These are phyloP conservation scores for Mikania micrantha DNA, from an alignment of 129 eudicot species.

Conservation along the genomic window DNA sequence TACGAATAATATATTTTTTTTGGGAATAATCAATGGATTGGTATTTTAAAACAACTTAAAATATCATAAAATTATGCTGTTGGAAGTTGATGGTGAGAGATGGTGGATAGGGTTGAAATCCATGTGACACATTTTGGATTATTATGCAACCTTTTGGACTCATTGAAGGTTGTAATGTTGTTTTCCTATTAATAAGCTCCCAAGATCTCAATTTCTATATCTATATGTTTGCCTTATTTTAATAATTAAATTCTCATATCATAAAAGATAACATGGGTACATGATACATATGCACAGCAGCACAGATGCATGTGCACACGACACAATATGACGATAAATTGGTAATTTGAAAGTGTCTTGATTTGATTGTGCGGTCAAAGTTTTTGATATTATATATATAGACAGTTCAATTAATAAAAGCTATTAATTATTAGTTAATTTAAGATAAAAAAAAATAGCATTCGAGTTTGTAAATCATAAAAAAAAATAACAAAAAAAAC, in stretches of 20 bases:
- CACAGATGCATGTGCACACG: background rate
- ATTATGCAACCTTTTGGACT: constrained; percentile 27
- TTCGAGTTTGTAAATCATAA: too few species aligned
- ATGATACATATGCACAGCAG: background rate
- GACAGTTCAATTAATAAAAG: background rate
- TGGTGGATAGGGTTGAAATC: constrained; percentile 16
- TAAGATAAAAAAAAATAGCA: background rate
- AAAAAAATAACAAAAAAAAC: too few species aligned
- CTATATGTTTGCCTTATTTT: too few species aligned
- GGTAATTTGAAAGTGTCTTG: background rate
- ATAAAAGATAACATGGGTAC: constrained; percentile 12
- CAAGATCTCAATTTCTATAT: constrained; percentile 10
- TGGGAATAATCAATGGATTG: too few species aligned
- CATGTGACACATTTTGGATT: constrained; percentile 38
- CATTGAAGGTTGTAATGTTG: constrained; percentile 18
- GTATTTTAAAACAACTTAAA: too few species aligned
- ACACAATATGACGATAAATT: background rate
- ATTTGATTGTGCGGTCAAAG: background rate
- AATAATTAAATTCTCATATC: background rate
- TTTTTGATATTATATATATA: background rate
- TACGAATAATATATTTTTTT: too few species aligned
- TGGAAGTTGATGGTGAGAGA: constrained; percentile 28
- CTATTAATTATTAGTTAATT: background rate
- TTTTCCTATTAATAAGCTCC: constrained; percentile 28
- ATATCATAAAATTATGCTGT: too few species aligned